Evolutionary conservation across 352 stramenopile genomes (phyloP), one percentile per base, ranked within the genome.

Genomic region (Elongisporangium undulatum): DNA sequence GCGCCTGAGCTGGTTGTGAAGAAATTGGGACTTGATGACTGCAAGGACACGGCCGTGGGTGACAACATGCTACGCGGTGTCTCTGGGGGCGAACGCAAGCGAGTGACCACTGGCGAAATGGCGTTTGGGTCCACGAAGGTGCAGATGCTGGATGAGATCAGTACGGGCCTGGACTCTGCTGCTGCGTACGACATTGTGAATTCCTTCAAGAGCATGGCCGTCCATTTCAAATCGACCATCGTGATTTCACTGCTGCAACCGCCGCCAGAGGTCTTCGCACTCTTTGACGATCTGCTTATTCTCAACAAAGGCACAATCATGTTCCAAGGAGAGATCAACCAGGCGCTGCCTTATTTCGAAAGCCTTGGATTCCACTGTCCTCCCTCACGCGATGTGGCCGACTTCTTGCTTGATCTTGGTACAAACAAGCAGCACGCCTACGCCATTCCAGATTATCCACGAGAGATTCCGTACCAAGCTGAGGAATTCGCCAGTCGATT

Each of bases 41-140:
- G 69, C 57, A 49, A 57, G 17, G 55, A 81, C 19, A 89, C 81
- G 2, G 69, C 69, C 54, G 74, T 89, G 39, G 79, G 79, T 8
- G 71, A 77, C n/a, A 57, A 60, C 5, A 65, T 88, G 60, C 55
- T 79, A 17, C 74, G 77, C 17, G 79, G 77, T 0, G 73, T 96
- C n/a, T 91, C 72, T 9, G 91, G 91, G 41, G 91, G 91, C 17
- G 91, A 97, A 69, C 84, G 80, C 41, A 97, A 97, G 66, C n/a
- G 70, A 91, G n/a, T n/a, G n/a, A n/a, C n/a, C n/a, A n/a, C n/a
- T n/a, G n/a, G n/a, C n/a, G n/a, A n/a, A n/a, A n/a, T 96, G 67
- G 61, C 96, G 12, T 68, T 96, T 1, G 93, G 85, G 0, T 74
- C 89, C 61, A 86, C 86, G 22, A 49, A 68, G 8, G 72, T 90